These are phyloP conservation scores for Purpureocillium lavendulum DNA, from an alignment of 2,329 filamentous ascomycete genomes.

Conservation along the genomic window DNA sequence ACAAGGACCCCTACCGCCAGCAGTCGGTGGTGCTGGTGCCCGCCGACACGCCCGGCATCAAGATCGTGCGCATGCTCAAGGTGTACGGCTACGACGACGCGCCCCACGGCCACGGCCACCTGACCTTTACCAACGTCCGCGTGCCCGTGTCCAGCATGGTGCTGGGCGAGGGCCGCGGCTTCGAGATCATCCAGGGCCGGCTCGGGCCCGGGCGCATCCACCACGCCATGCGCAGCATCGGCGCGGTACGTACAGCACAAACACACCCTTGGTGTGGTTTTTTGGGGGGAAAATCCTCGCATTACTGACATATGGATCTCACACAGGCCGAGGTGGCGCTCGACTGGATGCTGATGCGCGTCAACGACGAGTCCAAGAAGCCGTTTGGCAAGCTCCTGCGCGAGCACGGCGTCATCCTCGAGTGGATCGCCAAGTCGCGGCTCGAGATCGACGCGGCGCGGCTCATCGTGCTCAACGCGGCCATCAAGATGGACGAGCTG, in stretches of 20 bases:
- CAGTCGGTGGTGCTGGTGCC: constrained; percentile 92
- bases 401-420: constrained; percentile 88
- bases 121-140: constrained; percentile 82
- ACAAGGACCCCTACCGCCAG: constrained; percentile 74
- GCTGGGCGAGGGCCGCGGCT: constrained; percentile 86
- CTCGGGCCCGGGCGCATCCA: constrained; percentile 94
- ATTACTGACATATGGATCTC: no score
- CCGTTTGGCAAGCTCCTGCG: constrained; percentile 82
- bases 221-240: constrained; percentile 93
- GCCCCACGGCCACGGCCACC: constrained; percentile 94
- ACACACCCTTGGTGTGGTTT: no score
- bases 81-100: constrained; percentile 97
- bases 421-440: constrained; percentile 87
- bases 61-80: constrained; percentile 84
- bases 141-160: constrained; percentile 80
- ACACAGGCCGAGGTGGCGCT: constrained; percentile 71
- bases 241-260: constrained; percentile 53
- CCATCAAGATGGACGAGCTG: constrained; percentile 84
- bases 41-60: constrained; percentile 72
- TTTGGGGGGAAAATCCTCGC: no score
- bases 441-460: constrained; percentile 92
- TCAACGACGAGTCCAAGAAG: constrained; percentile 87
- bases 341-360: constrained; percentile 88
- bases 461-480: constrained; percentile 85
- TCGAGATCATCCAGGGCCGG: constrained; percentile 97